Evolutionary conservation across 257 asterid genomes (phyloP).

Genomic region (Petunia secreta): DNA sequence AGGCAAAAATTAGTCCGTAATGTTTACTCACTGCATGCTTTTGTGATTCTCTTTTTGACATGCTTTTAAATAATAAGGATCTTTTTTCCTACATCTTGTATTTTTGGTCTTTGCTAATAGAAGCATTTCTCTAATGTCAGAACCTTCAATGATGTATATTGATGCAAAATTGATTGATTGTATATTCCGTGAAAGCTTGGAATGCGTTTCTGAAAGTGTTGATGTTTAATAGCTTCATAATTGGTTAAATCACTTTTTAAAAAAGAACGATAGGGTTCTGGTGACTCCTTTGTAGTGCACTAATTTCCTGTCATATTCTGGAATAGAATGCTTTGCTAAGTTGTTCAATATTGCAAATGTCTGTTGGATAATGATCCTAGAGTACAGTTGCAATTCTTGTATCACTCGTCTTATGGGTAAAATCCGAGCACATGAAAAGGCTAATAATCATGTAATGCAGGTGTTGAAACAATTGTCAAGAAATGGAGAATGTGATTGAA

Average conservation of each 20-base stretch:
- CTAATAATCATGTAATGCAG: conserved; percentile 41
- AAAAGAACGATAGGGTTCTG: background rate
- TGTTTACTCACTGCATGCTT: background rate
- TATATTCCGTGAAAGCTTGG: background rate
- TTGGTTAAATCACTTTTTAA: background rate
- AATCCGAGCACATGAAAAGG: background rate
- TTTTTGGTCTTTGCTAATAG: background rate
- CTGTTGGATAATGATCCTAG: background rate
- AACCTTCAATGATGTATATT: background rate
- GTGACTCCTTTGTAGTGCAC: background rate
- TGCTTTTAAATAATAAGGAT: background rate
- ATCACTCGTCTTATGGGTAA: background rate
- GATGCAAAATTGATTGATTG: background rate
- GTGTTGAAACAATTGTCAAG: conserved; percentile 51
- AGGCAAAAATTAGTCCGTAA: background rate
- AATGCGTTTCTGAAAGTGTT: background rate
- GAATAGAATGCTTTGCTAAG: background rate
- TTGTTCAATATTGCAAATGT: background rate
- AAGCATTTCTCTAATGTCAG: conserved; percentile 3
- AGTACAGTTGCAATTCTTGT: conserved; percentile 14
- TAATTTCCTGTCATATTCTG: conserved; percentile 10
- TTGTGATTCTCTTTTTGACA: background rate
- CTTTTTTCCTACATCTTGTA: background rate
- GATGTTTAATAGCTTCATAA: background rate
- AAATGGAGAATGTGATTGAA: conserved; percentile 50